These are phyloP conservation scores for Colletotrichum cuscutae DNA, from an alignment of 2,329 filamentous ascomycete genomes.

Conservation along the genomic window DNA sequence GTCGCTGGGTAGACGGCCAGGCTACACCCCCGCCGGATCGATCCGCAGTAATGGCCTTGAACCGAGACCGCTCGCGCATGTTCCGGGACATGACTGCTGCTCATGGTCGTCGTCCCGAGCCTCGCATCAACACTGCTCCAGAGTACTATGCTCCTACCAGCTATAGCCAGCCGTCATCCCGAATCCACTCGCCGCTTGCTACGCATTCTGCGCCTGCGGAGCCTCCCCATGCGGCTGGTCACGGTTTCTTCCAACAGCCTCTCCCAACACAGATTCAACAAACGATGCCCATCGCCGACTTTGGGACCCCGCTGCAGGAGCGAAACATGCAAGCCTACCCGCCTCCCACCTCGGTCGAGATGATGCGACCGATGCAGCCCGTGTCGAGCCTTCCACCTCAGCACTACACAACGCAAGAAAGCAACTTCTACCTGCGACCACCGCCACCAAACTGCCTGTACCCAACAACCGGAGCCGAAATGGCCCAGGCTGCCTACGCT, in stretches of 20 bases:
- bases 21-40: constrained; percentile 29
- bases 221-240: not conserved
- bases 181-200: constrained; percentile 22
- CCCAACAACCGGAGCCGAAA: constrained; percentile 14
- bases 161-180: constrained; percentile 28
- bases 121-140: not conserved
- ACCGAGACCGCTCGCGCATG: constrained; percentile 30
- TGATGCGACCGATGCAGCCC: constrained; percentile 31
- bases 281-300: constrained; percentile 18
- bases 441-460: constrained; percentile 20
- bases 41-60: constrained; percentile 21
- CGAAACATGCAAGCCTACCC: constrained; percentile 25
- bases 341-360: constrained; percentile 23
- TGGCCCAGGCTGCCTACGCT: constrained; percentile 21
- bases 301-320: constrained; percentile 14
- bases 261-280: constrained; percentile 17
- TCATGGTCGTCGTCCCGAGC: constrained; percentile 16
- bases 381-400: constrained; percentile 19
- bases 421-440: constrained; percentile 23
- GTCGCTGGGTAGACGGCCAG: constrained; percentile 31
- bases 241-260: constrained; percentile 26
- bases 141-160: constrained; percentile 25
- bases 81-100: constrained; percentile 23
- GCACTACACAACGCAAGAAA: constrained; percentile 27
- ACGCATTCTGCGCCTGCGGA: constrained; percentile 21